A percentile compares a stretch with the other conserved stretches of the same genome.
phyloP scores from a whole-genome alignment of 495 filamentous ascomycete species.

The Chaetomium tenue region DNA sequence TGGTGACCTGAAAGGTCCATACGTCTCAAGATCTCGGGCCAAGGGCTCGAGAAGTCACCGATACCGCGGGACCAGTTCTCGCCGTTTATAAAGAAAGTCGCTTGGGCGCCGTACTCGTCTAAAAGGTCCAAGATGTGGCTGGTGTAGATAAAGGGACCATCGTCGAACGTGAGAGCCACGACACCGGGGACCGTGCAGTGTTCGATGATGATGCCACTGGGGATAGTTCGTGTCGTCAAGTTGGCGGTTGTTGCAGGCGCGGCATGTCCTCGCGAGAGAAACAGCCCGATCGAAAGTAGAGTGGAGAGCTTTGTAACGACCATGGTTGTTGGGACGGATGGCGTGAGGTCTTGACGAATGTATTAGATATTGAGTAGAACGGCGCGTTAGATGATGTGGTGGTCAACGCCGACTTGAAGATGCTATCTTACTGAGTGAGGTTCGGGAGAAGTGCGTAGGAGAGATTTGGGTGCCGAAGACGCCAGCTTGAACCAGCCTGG shows the following conservation, averaged over 20 bases:
- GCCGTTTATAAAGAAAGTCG: constrained; percentile 72
- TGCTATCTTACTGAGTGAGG: not conserved
- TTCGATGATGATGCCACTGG: constrained; percentile 46
- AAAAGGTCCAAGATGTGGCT: constrained; percentile 33
- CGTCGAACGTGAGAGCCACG: constrained; percentile 47
- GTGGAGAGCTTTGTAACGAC: not conserved
- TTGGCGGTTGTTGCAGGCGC: constrained; percentile 12
- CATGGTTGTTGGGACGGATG: constrained; percentile 9
- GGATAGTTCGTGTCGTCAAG: constrained; percentile 20
- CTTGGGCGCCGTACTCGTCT: constrained; percentile 53
- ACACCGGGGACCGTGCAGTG: constrained; percentile 54
- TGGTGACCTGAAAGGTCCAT: constrained; percentile 37
- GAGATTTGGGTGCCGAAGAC: not conserved
- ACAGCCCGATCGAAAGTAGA: constrained; percentile 18
- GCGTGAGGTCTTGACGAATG: not conserved
- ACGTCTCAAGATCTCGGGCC: constrained; percentile 31
- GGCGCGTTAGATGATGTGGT: not conserved
- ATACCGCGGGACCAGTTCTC: constrained; percentile 63
- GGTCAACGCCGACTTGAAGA: not conserved
- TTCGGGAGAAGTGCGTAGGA: not conserved
- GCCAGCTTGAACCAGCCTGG: not conserved
- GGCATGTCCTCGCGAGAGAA: constrained; percentile 15
- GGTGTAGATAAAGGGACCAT: constrained; percentile 45
- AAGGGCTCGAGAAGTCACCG: constrained; percentile 38
- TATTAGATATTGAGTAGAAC: constrained; percentile 1